phyloP scores from a whole-genome alignment of 108 stramenopile genomes.

The Stephanodiscus minutulus region DNA sequence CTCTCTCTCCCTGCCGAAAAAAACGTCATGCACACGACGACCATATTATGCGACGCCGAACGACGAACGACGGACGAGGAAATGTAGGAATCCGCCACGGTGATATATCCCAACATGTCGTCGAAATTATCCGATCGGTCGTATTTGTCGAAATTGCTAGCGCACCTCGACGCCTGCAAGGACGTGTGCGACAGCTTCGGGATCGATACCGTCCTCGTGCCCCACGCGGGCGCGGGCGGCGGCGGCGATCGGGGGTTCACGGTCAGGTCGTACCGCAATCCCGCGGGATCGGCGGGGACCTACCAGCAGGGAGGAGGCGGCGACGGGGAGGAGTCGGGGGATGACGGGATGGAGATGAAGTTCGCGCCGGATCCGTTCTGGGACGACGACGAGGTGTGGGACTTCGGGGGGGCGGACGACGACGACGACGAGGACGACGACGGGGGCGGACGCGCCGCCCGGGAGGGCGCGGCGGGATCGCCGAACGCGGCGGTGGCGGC shows the following conservation, averaged over 20 bases:
- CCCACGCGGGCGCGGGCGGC: slow-evolving; percentile 32
- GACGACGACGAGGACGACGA: slow-evolving; percentile 55
- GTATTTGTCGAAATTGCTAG: slow-evolving; percentile 67
- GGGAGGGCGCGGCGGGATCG: slow-evolving; percentile 52
- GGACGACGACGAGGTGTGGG: slow-evolving; percentile 86
- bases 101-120: slow-evolving; percentile 74
- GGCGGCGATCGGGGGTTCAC: slow-evolving; percentile 62
- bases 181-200: slow-evolving; percentile 88
- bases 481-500: slow-evolving; percentile 63
- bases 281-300: slow-evolving; percentile 33
- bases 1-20: too few relatives aligned
- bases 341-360: slow-evolving; percentile 49
- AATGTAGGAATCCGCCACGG: slow-evolving; percentile 62
- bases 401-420: slow-evolving; percentile 63
- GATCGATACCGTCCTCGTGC: slow-evolving; percentile 63
- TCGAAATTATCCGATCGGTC: slow-evolving; percentile 46
- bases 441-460: background rate
- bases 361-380: slow-evolving; percentile 88
- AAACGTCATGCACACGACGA: too few relatives aligned
- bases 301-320: slow-evolving; percentile 13
- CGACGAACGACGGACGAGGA: too few relatives aligned
- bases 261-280: slow-evolving; percentile 72
- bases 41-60: too few relatives aligned
- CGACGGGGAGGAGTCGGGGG: background rate
- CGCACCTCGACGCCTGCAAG: slow-evolving; percentile 84